A percentile compares a stretch with the other conserved stretches of the same genome.
Evolutionary conservation across 225 moss, liverwort and hornwort genomes (phyloP).

Genomic region (Asterella californica): DNA sequence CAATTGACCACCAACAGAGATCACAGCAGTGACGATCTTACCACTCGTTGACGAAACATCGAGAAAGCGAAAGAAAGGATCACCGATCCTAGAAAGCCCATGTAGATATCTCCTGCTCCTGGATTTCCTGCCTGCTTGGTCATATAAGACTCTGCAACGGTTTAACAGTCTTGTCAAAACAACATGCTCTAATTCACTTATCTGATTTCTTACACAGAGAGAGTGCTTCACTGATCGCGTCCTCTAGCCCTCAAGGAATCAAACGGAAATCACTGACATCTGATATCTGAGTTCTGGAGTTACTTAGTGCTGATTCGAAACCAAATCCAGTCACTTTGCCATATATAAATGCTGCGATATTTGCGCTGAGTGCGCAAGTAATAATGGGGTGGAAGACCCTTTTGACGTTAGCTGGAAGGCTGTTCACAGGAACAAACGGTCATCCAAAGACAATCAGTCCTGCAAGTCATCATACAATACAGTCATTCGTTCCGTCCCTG

Average conservation of each 20-base stretch:
- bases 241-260: no score
- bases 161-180: neutral
- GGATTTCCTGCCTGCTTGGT: conserved; percentile 87
- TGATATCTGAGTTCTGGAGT: conserved; percentile 19
- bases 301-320: conserved; percentile 74
- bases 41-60: conserved; percentile 95
- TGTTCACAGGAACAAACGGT: conserved; percentile 29
- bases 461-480: neutral
- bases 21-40: conserved; percentile 15
- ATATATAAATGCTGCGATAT: conserved; percentile 59
- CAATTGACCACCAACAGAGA: neutral
- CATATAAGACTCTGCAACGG: conserved; percentile 74
- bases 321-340: conserved; percentile 65
- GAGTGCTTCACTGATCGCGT: no score
- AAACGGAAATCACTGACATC: neutral
- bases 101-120: conserved; percentile 91
- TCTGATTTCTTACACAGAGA: neutral
- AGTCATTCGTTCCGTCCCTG: neutral
- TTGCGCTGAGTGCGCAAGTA: conserved; percentile 77
- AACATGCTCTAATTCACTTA: neutral
- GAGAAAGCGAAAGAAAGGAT: conserved; percentile 98
- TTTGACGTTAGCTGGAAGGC: conserved; percentile 62
- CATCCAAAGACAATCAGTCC: neutral
- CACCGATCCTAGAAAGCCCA: conserved; percentile 91
- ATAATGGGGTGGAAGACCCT: conserved; percentile 91